Percentiles rank a stretch among this genome's conserved stretches.
Evolutionary conservation across 352 stramenopile species (phyloP).

Genomic region (Elongisporangium anandrum): DNA sequence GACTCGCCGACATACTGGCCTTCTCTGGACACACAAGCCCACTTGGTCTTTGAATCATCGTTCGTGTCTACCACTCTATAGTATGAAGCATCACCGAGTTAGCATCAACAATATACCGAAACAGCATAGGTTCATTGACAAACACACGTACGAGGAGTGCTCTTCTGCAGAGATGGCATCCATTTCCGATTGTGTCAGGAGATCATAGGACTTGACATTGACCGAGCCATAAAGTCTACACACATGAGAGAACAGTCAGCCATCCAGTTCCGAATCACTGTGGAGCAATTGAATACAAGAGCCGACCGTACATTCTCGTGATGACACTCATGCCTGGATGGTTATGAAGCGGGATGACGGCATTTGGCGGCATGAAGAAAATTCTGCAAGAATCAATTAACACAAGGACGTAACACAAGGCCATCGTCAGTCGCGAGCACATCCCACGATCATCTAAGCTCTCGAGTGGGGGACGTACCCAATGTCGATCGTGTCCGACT

Average conservation of each 20-base stretch:
- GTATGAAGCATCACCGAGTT: neutral
- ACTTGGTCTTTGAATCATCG: slow-evolving; percentile 35
- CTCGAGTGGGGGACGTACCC: slow-evolving; percentile 20
- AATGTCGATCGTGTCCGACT: slow-evolving; percentile 80
- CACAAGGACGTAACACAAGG: neutral
- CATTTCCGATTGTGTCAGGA: slow-evolving; percentile 46
- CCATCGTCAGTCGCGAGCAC: neutral
- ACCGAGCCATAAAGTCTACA: slow-evolving; percentile 70
- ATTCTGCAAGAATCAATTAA: slow-evolving; percentile 29
- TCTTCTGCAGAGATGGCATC: slow-evolving; percentile 7
- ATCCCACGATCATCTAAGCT: neutral
- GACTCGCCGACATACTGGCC: slow-evolving; percentile 48
- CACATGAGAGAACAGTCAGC: neutral
- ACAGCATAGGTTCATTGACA: slow-evolving; percentile 5
- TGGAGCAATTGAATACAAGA: neutral
- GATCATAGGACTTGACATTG: slow-evolving; percentile 67
- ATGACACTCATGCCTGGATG: slow-evolving; percentile 84
- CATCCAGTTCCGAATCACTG: neutral
- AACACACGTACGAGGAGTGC: slow-evolving; percentile 3
- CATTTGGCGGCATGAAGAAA: slow-evolving; percentile 80
- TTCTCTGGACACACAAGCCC: slow-evolving; percentile 56
- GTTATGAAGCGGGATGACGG: slow-evolving; percentile 76
- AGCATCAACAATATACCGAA: neutral
- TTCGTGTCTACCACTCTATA: slow-evolving; percentile 30
- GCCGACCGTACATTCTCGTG: slow-evolving; percentile 61